Evolutionary conservation across 768 basidiomycete species (phyloP).

Genomic region (Lentinula boryana): DNA sequence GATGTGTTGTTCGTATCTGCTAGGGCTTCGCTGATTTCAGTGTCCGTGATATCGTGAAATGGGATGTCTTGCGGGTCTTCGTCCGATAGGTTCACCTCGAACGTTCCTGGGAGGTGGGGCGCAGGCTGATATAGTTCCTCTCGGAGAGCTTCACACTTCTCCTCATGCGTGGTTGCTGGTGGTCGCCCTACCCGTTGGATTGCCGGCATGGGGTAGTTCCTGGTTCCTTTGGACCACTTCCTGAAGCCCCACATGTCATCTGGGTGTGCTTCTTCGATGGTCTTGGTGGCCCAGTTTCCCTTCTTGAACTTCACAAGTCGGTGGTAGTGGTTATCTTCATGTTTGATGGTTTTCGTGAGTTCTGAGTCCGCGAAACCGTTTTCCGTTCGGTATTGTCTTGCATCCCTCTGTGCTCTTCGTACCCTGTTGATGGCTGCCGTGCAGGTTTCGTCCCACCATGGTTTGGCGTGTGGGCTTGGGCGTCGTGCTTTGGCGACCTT

Average conservation of each 20-base stretch:
- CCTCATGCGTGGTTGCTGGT: background rate
- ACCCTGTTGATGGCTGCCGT: constrained; percentile 5
- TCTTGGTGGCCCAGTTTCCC: constrained; percentile 13
- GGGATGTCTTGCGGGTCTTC: constrained; percentile 9
- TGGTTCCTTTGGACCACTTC: constrained; percentile 16
- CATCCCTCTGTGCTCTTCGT: constrained; percentile 1
- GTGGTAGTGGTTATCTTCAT: constrained; percentile 14
- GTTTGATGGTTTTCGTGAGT: background rate
- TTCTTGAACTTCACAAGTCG: constrained; percentile 14
- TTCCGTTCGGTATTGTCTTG: background rate
- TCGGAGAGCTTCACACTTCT: background rate
- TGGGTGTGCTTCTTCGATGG: constrained; percentile 11
- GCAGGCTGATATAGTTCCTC: background rate
- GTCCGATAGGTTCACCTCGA: background rate
- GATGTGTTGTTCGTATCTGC: constrained; percentile 12
- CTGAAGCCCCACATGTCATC: constrained; percentile 19
- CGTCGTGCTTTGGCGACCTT: background rate
- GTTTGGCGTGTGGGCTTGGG: constrained; percentile 5
- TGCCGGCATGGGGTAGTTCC: constrained; percentile 20
- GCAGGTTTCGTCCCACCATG: constrained; percentile 18
- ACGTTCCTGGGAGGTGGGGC: background rate
- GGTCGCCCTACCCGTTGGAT: constrained; percentile 11
- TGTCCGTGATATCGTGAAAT: constrained; percentile 11
- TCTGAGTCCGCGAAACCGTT: background rate
- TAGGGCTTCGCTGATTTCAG: constrained; percentile 17